phyloP scores from a whole-genome alignment of 331 rosid species.

The Malus hybrid region DNA sequence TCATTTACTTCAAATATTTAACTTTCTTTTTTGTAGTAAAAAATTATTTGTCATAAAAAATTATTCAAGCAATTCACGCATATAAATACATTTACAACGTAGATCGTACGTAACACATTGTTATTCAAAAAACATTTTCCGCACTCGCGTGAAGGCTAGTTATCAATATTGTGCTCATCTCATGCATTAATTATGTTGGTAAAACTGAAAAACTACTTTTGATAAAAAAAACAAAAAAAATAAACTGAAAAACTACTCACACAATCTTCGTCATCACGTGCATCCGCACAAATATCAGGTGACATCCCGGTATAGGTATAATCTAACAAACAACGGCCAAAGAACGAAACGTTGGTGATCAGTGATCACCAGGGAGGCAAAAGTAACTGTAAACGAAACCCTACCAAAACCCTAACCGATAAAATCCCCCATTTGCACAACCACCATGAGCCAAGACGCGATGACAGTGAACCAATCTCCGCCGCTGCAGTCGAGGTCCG shows the following conservation, averaged over 20 bases:
- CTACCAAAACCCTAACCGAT: constrained; percentile 41
- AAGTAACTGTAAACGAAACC: neutral
- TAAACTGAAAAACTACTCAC: neutral
- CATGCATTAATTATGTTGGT: neutral
- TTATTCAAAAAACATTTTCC: no score
- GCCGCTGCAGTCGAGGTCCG: constrained; percentile 10
- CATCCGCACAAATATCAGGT: neutral
- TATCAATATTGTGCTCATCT: no score
- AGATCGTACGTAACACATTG: no score
- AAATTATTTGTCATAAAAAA: no score
- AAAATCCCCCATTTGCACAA: neutral
- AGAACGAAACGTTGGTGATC: neutral
- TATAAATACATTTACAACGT: no score
- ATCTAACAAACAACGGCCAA: neutral
- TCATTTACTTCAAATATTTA: no score
- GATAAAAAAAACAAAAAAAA: no score
- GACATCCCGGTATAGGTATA: neutral
- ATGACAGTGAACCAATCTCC: constrained; percentile 46
- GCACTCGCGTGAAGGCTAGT: no score
- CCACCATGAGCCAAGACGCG: constrained; percentile 22
- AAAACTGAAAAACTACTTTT: neutral
- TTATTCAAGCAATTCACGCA: no score
- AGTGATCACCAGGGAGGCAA: neutral
- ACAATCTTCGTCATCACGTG: neutral
- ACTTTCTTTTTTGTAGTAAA: no score